These are phyloP conservation scores for Septoria linicola DNA, from an alignment of 2,329 filamentous ascomycete species.

Conservation along the genomic window DNA sequence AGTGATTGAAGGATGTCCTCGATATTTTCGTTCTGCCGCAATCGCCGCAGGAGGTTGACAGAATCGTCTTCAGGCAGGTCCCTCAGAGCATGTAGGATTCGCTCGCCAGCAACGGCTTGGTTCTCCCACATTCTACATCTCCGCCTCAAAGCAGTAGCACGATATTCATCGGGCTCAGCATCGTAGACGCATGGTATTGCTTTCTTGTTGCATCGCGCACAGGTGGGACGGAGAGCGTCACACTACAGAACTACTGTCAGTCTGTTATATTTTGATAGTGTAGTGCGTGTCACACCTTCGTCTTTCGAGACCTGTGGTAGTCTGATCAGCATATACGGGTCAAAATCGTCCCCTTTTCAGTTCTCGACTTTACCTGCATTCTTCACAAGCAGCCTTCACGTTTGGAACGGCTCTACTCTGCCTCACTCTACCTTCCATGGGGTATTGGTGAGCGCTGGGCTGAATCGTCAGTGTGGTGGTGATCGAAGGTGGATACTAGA, in stretches of 20 bases:
- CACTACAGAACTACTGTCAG: not conserved
- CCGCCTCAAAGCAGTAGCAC: slow-evolving; percentile 2
- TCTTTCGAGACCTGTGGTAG: not conserved
- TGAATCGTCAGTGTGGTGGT: not conserved
- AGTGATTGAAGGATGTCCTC: not conserved
- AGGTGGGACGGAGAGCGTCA: slow-evolving; percentile 5
- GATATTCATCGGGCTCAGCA: slow-evolving; percentile 11
- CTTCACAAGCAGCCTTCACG: slow-evolving; percentile 13
- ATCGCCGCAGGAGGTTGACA: not conserved
- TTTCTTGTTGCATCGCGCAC: slow-evolving; percentile 4
- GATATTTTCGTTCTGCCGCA: slow-evolving; percentile 4
- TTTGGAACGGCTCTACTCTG: slow-evolving; percentile 8
- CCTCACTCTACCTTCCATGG: slow-evolving; percentile 2
- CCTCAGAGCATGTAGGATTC: not conserved
- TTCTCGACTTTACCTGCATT: too few relatives aligned
- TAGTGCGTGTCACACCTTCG: not conserved
- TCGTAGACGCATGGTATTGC: slow-evolving; percentile 5
- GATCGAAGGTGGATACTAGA: not conserved
- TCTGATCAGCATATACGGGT: not conserved
- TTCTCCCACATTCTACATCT: slow-evolving; percentile 7
- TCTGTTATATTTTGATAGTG: not conserved
- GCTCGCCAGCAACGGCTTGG: not conserved
- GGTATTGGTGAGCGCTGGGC: not conserved
- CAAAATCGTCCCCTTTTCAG: too few relatives aligned
- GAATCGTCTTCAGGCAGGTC: slow-evolving; percentile 1